These are phyloP conservation scores for Garcia nutans DNA, from an alignment of 345 rosid genomes.

Conservation along the genomic window DNA sequence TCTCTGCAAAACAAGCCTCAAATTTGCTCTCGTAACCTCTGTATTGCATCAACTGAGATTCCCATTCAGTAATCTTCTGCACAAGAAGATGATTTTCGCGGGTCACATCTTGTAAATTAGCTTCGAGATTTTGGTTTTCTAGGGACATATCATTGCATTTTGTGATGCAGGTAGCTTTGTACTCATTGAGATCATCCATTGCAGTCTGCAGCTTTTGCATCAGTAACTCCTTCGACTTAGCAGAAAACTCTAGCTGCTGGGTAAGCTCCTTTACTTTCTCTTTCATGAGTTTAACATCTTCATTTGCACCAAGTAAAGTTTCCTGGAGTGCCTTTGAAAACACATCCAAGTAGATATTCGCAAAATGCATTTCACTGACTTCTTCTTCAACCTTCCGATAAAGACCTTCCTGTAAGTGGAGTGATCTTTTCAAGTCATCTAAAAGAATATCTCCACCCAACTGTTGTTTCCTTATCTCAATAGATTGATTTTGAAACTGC, in stretches of 20 bases:
- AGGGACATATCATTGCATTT: conserved; percentile 57
- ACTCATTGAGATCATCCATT: conserved; percentile 63
- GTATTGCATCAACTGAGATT: conserved; percentile 52
- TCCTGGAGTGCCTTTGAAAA: conserved; percentile 66
- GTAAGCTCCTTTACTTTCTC: conserved; percentile 49
- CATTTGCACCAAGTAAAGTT: conserved; percentile 59
- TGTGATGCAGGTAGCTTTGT: conserved; percentile 51
- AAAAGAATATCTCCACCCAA: conserved; percentile 66
- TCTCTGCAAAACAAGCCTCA: conserved; percentile 58
- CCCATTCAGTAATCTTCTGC: conserved; percentile 72
- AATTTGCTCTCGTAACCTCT: conserved; percentile 51
- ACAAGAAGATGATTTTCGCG: conserved; percentile 56
- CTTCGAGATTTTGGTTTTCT: conserved; percentile 58
- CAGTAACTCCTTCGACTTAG: conserved; percentile 58
- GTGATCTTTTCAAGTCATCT: conserved; percentile 72
- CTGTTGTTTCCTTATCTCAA: conserved; percentile 48
- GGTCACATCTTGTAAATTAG: conserved; percentile 47
- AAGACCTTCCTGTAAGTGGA: conserved; percentile 75
- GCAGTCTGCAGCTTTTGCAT: conserved; percentile 62
- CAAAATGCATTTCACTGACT: conserved; percentile 61
- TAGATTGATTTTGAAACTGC: conserved; percentile 43
- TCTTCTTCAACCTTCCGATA: conserved; percentile 83
- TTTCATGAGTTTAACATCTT: conserved; percentile 45
- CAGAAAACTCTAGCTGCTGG: conserved; percentile 62
- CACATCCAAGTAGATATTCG: conserved; percentile 70